A percentile compares a stretch with the other conserved stretches of the same genome.
These are phyloP conservation scores for Heritiera littoralis DNA, from an alignment of 345 rosid genomes.

Conservation along the genomic window DNA sequence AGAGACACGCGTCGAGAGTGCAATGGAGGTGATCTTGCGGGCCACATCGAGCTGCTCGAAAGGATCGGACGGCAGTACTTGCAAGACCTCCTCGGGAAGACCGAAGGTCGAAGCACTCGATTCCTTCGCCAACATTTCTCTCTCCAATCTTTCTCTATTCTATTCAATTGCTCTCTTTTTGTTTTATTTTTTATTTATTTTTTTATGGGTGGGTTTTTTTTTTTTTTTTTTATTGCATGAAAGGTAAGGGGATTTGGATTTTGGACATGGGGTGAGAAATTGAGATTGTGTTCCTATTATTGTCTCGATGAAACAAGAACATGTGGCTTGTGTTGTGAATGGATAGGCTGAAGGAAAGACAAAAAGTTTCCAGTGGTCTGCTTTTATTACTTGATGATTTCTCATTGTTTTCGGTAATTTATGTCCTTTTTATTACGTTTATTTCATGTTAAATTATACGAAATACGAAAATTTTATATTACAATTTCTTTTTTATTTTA, in stretches of 20 bases:
- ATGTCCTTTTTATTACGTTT: too few relatives aligned
- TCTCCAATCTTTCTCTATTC: not conserved
- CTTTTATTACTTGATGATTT: not conserved
- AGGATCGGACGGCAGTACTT: conserved; percentile 84
- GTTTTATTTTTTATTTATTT: not conserved
- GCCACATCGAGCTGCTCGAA: conserved; percentile 96
- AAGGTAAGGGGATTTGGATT: not conserved
- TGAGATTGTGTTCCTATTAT: not conserved
- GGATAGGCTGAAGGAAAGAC: not conserved
- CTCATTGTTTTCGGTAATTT: not conserved
- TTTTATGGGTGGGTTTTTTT: conserved; percentile 25
- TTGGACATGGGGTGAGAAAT: not conserved
- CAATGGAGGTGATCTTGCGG: conserved; percentile 94
- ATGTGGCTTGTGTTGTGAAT: not conserved
- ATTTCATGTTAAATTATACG: too few relatives aligned
- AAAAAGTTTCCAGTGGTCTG: not conserved
- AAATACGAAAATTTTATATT: too few relatives aligned
- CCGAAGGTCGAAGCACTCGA: conserved; percentile 54
- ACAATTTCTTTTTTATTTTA: too few relatives aligned
- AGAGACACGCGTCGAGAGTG: conserved; percentile 84
- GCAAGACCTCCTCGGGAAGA: conserved; percentile 74
- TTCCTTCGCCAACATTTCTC: conserved; percentile 44
- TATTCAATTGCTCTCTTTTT: conserved; percentile 5
- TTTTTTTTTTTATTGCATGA: conserved; percentile 21
- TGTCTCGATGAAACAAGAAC: not conserved